Evolutionary conservation across 1,139 yeast species (phyloP), one percentile per base, ranked within the genome.

Genomic region (Pichia sp.): DNA sequence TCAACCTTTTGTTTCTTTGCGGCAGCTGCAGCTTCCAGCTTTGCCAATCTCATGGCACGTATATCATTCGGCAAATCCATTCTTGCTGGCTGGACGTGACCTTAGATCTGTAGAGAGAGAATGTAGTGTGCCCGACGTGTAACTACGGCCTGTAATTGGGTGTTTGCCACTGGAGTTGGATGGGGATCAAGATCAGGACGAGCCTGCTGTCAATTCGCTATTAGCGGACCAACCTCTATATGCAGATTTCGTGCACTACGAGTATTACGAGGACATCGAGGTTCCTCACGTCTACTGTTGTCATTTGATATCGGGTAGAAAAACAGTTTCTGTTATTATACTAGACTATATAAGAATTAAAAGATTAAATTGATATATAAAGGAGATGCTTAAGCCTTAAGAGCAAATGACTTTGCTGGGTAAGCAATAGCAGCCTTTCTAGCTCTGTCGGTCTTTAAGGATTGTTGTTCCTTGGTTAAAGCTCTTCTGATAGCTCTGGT

Each of bases 401-500:
- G 87, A 75, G 98, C 98, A 77, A 79, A 93, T 79, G 86, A 86
- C 86, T 96, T 90, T 79, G 85, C 91, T 75, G 99, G 97, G 95
- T 85, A 89, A 77, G 97, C 96, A 69, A 83, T 80, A 71, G 82
- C 82, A 78, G 80, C 85, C 89, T 93, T 93, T 77, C 82, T 82
- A 70, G 91, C 90, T 81, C 87, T 90, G 67, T 76, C 85, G 70
- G 98, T 91, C 75, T 78, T 76, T 73, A 78, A 77, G 65, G 81
- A 70, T 71, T 87, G 83, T 79, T 93, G 97, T 75, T 76, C 75
- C 72, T 85, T 80, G 74, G 97, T 83, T 73, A 93, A 83, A 73
- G 84, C 82, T 83, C 98, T 89, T 87, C 99, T 91, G 76, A 93
- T 79, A 75, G 99, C 98, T 85, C 98, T 93, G 77, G 99, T 93